Evolutionary conservation across 306 rosid species (phyloP), one percentile per base, ranked within the genome.

Genomic region (Boehmeria nivea): DNA sequence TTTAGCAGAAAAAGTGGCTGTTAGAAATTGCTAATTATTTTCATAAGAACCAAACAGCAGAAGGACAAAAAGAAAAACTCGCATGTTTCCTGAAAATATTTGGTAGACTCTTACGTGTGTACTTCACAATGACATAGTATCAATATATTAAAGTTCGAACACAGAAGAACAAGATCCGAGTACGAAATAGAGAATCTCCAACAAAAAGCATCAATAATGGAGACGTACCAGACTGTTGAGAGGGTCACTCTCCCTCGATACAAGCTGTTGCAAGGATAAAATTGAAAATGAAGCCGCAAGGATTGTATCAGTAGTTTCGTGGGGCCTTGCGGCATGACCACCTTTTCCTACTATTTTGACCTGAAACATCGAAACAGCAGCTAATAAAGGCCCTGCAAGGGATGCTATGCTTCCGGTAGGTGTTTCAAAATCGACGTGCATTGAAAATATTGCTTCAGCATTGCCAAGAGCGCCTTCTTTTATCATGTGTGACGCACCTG

Each of bases 231-330:
- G 80, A 69, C 85, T 83, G 5, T 75, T 61, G 57, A 80, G 83
- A 56, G 95, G 83, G 66, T 86, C 80, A 44, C 34, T 43, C 73
- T 86, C 90, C 66, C 89, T 82, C 2, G 90, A 86, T 66, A 86
- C 77, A 53, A 86, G 76, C 57, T 80, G 87, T 61, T 86, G 95
- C 65, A 82, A 57, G 36, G 95, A 76, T 66, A 78, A 51, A 70
- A 86, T 75, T 46, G 87, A 72, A 58, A 80, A 75, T 34, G 90
- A 78, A 21, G 87, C 65, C 62, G 95, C 90, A 42, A 82, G 63
- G 39, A 80, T n/a, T 18, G 95, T 87, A 52, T 86, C 95, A 2
- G 71, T 60, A 55, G 15, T 61, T 6, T 10, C 0, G 51, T 82
- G 83, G 15, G 95, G 95, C 2, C 2, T 16, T 14, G 85, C 90